These are phyloP conservation scores for Populus hybrid DNA, from an alignment of 441 rosid genomes.

Conservation along the genomic window DNA sequence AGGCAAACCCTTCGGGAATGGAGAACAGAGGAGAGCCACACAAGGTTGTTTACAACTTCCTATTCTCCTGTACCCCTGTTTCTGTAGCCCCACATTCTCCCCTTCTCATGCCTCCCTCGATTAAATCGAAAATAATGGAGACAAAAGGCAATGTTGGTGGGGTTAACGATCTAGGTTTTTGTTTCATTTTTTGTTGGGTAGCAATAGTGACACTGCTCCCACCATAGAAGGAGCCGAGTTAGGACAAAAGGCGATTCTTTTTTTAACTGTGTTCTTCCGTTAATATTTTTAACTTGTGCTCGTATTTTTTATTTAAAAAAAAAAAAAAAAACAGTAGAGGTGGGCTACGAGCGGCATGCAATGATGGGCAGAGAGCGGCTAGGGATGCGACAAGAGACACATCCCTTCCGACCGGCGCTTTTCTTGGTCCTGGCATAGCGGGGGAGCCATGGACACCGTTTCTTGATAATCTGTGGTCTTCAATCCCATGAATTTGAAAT, in stretches of 20 bases:
- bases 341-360: neutral
- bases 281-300: no score
- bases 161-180: neutral
- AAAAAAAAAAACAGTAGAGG: neutral
- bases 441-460: neutral
- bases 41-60: neutral
- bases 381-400: neutral
- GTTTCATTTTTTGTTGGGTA: neutral
- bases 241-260: neutral
- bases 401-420: neutral
- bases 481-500: neutral
- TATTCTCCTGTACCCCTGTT: neutral
- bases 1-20: neutral
- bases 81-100: neutral
- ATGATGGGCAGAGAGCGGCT: neutral
- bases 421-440: neutral
- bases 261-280: no score
- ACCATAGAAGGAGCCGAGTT: neutral
- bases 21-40: neutral
- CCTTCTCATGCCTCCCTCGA: neutral
- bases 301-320: no score
- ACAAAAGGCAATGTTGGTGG: neutral
- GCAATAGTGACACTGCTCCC: neutral
- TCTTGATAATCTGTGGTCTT: neutral
- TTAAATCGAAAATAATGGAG: neutral